Percentiles rank a stretch among this genome's conserved stretches.
Conservation (phyloP, 2,329 filamentous ascomycete genomes). For the Aspergillus ruber region DNA sequence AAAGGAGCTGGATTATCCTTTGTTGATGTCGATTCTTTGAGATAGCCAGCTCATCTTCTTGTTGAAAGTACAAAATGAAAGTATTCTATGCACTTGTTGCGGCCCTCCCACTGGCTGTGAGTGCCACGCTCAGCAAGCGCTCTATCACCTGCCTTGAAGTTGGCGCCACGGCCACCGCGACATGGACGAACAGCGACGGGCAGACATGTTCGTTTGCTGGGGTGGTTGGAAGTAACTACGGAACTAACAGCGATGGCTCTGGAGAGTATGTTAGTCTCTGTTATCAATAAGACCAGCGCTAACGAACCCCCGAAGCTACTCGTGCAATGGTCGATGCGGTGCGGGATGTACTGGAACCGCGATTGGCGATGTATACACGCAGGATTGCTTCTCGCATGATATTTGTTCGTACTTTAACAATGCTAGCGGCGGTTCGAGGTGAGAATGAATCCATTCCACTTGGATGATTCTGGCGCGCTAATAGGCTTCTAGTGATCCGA, state of each 20-base stretch:
- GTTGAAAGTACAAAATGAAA: neutral
- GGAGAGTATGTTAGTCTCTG: constrained; percentile 7
- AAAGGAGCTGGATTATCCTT: no score
- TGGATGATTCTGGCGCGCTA: neutral
- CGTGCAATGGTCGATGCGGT: constrained; percentile 15
- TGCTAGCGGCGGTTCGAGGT: constrained; percentile 9
- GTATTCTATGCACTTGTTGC: neutral
- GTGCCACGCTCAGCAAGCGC: constrained; percentile 4
- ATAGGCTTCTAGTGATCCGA: constrained; percentile 5
- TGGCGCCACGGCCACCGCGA: constrained; percentile 9
- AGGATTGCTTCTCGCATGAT: constrained; percentile 15
- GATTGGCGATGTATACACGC: constrained; percentile 12
- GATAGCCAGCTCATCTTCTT: neutral
- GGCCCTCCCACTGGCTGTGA: constrained; percentile 1
- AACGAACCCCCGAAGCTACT: constrained; percentile 7
- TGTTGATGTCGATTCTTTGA: neutral
- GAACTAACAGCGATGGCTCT: constrained; percentile 5
- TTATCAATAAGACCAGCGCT: neutral
- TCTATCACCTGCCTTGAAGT: constrained; percentile 11
- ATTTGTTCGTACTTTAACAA: constrained; percentile 15
- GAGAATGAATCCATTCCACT: neutral
- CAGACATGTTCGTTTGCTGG: constrained; percentile 8
- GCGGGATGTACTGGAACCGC: constrained; percentile 9
- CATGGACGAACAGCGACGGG: constrained; percentile 11
- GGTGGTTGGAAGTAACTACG: constrained; percentile 12